phyloP scores from a whole-genome alignment of 2,329 filamentous ascomycete genomes.

The Fusarium tanahbumbuense region DNA sequence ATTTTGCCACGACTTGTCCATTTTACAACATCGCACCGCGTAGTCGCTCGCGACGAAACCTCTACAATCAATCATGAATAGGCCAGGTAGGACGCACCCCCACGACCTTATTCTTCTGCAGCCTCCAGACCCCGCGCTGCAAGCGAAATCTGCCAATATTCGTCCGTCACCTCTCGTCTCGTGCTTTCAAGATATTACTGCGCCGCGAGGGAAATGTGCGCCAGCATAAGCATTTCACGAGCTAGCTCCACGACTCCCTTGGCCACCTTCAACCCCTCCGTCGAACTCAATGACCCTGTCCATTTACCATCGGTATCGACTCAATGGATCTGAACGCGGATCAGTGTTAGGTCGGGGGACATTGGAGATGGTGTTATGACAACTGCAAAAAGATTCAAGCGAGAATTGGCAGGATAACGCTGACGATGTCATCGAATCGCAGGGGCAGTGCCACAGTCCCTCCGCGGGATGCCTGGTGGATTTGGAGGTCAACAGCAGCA shows the following conservation, averaged over 20 bases:
- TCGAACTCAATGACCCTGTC: conserved; percentile 22
- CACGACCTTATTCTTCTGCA: conserved; percentile 43
- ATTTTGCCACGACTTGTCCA: conserved; percentile 33
- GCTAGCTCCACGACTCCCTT: conserved; percentile 25
- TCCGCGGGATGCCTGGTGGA: conserved; percentile 70
- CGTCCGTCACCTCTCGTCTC: conserved; percentile 30
- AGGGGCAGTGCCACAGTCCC: conserved; percentile 71
- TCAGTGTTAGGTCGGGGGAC: not conserved
- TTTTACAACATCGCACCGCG: conserved; percentile 19
- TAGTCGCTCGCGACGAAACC: conserved; percentile 42
- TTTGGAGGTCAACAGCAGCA: conserved; percentile 71
- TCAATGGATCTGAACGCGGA: conserved; percentile 29
- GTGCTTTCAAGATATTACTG: conserved; percentile 23
- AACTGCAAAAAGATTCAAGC: conserved; percentile 22
- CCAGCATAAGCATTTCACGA: conserved; percentile 26
- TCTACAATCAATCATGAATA: conserved; percentile 66
- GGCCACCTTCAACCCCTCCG: conserved; percentile 36
- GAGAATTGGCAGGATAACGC: conserved; percentile 40
- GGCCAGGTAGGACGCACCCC: conserved; percentile 65
- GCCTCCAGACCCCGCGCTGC: conserved; percentile 44
- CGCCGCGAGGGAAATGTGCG: conserved; percentile 26
- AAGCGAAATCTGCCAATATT: conserved; percentile 39
- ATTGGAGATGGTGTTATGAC: conserved; percentile 8
- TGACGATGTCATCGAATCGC: conserved; percentile 46
- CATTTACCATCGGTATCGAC: conserved; percentile 28